Conservation (phyloP, 2,329 filamentous ascomycete species). For the Myriosclerotinia scirpicola region DNA sequence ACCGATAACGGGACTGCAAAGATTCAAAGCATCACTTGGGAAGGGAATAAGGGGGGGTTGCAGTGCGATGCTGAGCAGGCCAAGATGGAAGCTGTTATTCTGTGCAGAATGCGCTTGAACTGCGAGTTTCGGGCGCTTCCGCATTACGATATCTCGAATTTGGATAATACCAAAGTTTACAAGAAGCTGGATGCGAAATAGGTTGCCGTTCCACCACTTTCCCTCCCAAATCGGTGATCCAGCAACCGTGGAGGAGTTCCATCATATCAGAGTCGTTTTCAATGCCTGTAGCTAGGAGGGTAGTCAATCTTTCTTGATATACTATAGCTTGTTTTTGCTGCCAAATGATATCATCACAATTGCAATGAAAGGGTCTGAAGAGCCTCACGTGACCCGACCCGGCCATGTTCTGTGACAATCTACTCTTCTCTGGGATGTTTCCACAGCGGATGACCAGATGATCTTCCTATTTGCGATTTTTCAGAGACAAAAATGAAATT, state of each 20-base stretch:
- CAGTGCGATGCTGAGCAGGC: not conserved
- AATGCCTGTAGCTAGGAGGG: not conserved
- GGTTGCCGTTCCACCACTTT: not conserved
- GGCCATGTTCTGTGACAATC: too few relatives aligned
- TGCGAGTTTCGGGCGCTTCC: not conserved
- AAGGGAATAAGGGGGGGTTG: not conserved
- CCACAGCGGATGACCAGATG: too few relatives aligned
- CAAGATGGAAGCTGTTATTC: not conserved
- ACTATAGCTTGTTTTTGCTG: too few relatives aligned
- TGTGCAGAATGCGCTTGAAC: not conserved
- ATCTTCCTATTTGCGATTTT: too few relatives aligned
- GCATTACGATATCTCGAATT: not conserved
- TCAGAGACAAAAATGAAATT: too few relatives aligned
- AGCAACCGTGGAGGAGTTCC: not conserved
- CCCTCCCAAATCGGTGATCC: not conserved
- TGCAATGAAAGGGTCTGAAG: too few relatives aligned
- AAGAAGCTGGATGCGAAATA: not conserved
- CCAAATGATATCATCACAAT: too few relatives aligned
- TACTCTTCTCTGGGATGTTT: too few relatives aligned
- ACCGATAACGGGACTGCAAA: not conserved
- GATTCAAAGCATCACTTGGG: not conserved
- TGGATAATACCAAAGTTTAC: not conserved
- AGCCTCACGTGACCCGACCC: too few relatives aligned
- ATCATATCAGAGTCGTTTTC: not conserved
- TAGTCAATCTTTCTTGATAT: not conserved